Percentiles rank a stretch among this genome's conserved stretches.
Evolutionary conservation across 2,329 filamentous ascomycete species (phyloP).

Genomic region (Cladosporium velox): DNA sequence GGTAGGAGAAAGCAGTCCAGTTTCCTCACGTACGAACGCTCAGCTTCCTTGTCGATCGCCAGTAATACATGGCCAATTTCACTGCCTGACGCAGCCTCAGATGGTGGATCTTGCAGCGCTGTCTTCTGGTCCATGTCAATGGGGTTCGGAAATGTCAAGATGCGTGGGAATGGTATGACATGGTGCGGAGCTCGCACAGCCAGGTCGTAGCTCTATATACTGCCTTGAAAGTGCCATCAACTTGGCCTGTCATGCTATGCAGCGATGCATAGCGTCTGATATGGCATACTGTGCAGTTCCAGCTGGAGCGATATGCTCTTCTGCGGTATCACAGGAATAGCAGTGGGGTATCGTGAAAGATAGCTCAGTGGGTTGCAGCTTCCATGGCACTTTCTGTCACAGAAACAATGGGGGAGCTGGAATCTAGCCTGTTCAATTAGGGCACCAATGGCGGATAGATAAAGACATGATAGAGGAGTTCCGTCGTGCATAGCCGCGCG

Average conservation of each 20-base stretch:
- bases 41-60: constrained; percentile 13
- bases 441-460: not conserved
- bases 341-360: constrained; percentile 8
- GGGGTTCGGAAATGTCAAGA: not conserved
- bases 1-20: constrained; percentile 48
- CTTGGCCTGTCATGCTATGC: not conserved
- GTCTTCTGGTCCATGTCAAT: not conserved
- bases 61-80: constrained; percentile 10
- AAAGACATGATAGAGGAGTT: not conserved
- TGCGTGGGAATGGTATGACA: not conserved
- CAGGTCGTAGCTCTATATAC: not conserved
- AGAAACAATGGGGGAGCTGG: not conserved
- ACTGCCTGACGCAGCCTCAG: not conserved
- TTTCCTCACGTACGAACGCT: constrained; percentile 16
- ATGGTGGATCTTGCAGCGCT: not conserved
- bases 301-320: not conserved
- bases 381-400: not conserved
- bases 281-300: not conserved
- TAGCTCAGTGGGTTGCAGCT: not conserved
- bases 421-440: not conserved
- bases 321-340: not conserved
- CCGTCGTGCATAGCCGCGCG: not conserved
- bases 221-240: not conserved
- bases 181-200: not conserved
- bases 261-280: not conserved